phyloP scores from a whole-genome alignment of 768 basidiomycete species.

The Coprinopsis sp. region DNA sequence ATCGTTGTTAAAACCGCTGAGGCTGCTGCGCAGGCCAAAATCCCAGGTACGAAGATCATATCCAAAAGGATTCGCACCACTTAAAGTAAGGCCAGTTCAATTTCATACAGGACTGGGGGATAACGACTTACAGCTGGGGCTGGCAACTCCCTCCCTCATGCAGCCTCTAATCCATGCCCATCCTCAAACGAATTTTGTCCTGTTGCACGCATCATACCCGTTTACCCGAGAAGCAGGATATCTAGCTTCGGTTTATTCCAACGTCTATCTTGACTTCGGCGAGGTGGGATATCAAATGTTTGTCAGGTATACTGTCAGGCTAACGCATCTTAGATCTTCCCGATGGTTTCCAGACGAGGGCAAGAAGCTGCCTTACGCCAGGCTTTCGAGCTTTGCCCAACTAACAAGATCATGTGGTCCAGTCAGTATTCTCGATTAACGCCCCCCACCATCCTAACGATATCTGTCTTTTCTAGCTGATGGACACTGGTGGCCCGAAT shows the following conservation, averaged over 20 bases:
- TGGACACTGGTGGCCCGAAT: slow-evolving; percentile 74
- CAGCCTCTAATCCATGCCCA: slow-evolving; percentile 65
- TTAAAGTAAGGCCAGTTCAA: slow-evolving; percentile 51
- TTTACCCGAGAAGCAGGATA: slow-evolving; percentile 77
- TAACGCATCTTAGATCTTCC: slow-evolving; percentile 46
- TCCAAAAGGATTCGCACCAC: neutral
- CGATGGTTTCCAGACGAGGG: slow-evolving; percentile 57
- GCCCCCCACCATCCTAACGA: neutral
- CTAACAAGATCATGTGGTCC: slow-evolving; percentile 79
- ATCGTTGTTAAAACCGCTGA: slow-evolving; percentile 53
- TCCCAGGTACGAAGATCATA: slow-evolving; percentile 48
- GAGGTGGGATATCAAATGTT: slow-evolving; percentile 36
- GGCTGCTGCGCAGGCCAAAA: slow-evolving; percentile 46
- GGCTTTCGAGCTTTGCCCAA: slow-evolving; percentile 66
- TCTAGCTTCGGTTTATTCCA: slow-evolving; percentile 62
- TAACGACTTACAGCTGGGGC: slow-evolving; percentile 55
- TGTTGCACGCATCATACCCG: slow-evolving; percentile 76
- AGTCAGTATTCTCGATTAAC: slow-evolving; percentile 40
- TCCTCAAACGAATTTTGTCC: slow-evolving; percentile 55
- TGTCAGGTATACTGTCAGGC: neutral
- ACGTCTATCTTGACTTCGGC: slow-evolving; percentile 78
- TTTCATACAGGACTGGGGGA: slow-evolving; percentile 84
- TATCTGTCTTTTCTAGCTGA: slow-evolving; percentile 37
- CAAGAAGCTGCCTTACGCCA: slow-evolving; percentile 58
- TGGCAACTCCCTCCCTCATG: slow-evolving; percentile 60